These are phyloP conservation scores for Conoideocrella luteorostrata DNA, from an alignment of 2,329 filamentous ascomycete genomes.

Conservation along the genomic window DNA sequence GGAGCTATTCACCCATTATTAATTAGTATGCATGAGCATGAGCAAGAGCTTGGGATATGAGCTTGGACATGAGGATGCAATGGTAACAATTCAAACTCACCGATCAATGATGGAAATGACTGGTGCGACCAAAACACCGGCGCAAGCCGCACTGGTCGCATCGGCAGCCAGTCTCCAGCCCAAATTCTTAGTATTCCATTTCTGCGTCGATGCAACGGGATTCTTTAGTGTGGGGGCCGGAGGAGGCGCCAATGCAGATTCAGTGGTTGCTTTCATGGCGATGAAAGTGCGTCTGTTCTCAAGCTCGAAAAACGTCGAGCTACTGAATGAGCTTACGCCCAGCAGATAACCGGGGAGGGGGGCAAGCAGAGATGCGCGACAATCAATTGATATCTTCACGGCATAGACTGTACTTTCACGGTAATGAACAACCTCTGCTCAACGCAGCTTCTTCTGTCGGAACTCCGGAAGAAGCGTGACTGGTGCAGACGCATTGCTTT, in stretches of 20 bases:
- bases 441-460: no score
- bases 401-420: no score
- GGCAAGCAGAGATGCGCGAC: no score
- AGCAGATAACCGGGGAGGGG: no score
- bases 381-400: no score
- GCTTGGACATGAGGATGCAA: constrained; percentile 4
- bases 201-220: background rate
- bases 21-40: no score
- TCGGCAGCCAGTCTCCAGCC: constrained; percentile 62
- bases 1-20: constrained; percentile 38
- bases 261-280: background rate
- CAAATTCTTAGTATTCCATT: constrained; percentile 73
- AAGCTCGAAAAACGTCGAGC: background rate
- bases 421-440: no score
- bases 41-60: constrained; percentile 11
- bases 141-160: constrained; percentile 59
- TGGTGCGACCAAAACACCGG: constrained; percentile 72
- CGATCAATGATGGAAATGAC: constrained; percentile 83
- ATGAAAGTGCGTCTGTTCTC: background rate
- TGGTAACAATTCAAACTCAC: no score
- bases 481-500: constrained; percentile 4
- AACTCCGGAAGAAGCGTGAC: background rate
- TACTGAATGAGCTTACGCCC: no score
- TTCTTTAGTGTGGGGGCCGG: background rate
- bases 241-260: background rate